Base-by-base conservation (phyloP, 805 yeast species). In the Candida argentea region DNA sequence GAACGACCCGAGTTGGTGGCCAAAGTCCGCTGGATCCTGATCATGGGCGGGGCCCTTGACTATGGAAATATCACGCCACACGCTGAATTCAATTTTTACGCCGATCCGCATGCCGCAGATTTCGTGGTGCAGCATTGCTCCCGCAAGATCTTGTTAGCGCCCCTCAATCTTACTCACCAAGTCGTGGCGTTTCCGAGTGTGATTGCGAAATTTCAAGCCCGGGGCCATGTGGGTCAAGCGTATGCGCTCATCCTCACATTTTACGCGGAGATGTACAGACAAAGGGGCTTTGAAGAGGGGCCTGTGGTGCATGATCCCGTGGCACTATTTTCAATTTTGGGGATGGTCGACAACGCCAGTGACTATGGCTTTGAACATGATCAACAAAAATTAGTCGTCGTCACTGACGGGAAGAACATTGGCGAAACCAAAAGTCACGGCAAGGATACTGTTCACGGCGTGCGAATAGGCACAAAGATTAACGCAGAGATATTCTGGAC, bases 291-390 rank as follows among this genome's bases (percentile, higher is more conserved):
- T 44, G 35, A 36, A 15, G 34, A 46, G 4, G 89, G 91, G 1
- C 86, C 91, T 4, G 84, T 86, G 1, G 63, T 82, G 1, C 94
- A 84, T 50, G 94, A 83, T 48, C 89, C 91, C 1, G 56, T 81
- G 28, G 81, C 93, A 1, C 57, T 80, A 7, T 70, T 68, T 29
- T 73, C 73, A 0, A 42, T 82, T 20, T 48, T 82, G 28, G 69
- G 71, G 13, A 47, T 71, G 28, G 48, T 58, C 28, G 44, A 44
- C 8, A 32, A 36, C 4, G 45, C 39, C 16, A 41, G 35, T 2
- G 33, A 30, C 3, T 44, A 45, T 32, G 45, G 38, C 15, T 55
- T 48, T 31, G 39, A 46, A 29, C 55, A 42, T 31, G 30, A 47
- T 4, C 48, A 46, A 29, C 42, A 55, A 17, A 32, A 36, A 16